Conservation (phyloP, 345 rosid species). For the Camelina sativa region DNA sequence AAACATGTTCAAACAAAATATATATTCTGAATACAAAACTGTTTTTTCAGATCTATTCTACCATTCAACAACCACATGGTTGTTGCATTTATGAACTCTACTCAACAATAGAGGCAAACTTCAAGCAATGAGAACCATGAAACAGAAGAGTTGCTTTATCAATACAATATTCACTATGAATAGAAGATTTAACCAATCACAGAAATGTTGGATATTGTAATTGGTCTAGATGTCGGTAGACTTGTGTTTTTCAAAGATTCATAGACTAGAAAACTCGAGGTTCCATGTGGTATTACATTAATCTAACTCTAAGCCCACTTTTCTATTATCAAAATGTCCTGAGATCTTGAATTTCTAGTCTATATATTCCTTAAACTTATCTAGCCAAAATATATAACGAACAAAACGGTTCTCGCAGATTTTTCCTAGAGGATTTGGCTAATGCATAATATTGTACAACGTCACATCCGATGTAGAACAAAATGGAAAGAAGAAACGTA, state of each 20-base stretch:
- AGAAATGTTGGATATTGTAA: slow-evolving; percentile 18
- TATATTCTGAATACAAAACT: slow-evolving; percentile 15
- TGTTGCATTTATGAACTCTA: slow-evolving; percentile 45
- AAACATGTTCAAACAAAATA: slow-evolving; percentile 38
- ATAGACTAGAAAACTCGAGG: no score
- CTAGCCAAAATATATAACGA: slow-evolving; percentile 12
- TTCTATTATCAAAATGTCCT: no score
- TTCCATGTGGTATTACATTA: no score
- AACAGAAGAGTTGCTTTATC: slow-evolving; percentile 17
- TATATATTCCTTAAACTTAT: slow-evolving; percentile 7
- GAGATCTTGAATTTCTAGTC: no score
- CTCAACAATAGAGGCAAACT: slow-evolving; percentile 1
- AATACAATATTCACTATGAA: slow-evolving; percentile 22
- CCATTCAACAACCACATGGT: slow-evolving; percentile 44
- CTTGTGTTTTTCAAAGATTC: slow-evolving; percentile 24
- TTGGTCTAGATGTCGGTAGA: slow-evolving; percentile 24
- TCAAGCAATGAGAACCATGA: slow-evolving; percentile 25
- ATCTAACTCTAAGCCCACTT: no score
- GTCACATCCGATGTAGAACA: slow-evolving; percentile 9
- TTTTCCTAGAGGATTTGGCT: slow-evolving; percentile 22
- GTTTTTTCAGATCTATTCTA: slow-evolving; percentile 37
- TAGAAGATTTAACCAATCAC: slow-evolving; percentile 26
- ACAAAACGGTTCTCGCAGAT: slow-evolving; percentile 11
- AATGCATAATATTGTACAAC: slow-evolving; percentile 8
- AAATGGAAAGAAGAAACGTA: slow-evolving; percentile 24